Evolutionary conservation across 805 yeast genomes (phyloP), one percentile per base, ranked within the genome.

Genomic region (Priceomyces carsonii): DNA sequence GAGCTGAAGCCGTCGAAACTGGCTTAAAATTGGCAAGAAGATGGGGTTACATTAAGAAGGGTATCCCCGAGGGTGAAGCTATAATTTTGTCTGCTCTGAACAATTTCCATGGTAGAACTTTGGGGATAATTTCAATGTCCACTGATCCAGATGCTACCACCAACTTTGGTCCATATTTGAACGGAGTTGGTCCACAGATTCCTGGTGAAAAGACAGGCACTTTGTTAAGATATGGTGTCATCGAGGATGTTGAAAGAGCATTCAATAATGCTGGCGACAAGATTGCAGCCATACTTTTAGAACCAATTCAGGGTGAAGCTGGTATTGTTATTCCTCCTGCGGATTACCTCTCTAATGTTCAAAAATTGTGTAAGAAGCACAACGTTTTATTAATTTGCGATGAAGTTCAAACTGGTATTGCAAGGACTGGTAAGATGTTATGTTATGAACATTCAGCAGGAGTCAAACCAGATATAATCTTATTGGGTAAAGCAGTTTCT

Each of bases 221-320:
- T 25, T 61, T 81, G 39, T 66, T 83, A 57, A 79, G 96, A 62
- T 90, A 85, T 63, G 96, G 96, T 56, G 77, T 71, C 42, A 79
- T 87, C 53, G 95, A 79, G 57, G 97, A 91, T 57, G 79, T 91
- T 35, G 89, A 88, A 63, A 71, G 71, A 48, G 96, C 95, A 2
- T 80, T 90, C 53, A 69, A 73, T 46, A 77, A 77, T 38, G 88
- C 91, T 16, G 96, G 96, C 45, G 91, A 85, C 59, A 82, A 80
- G 59, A 80, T 91, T 46, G 95, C 96, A 29, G 98, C 96, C 26
- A 77, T 91, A 47, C 68, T 91, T 45, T 77, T 91, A 50, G 98
- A 91, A 68, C 97, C 97, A 44, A 90, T 90, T 55, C 98, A 91
- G 63, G 98, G 98, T 61, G 98, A 91, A 63, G 98, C 98, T 21